Percentiles rank a stretch among this genome's conserved stretches.
Conservation (phyloP, 257 asterid species). For the Primulina tabacum region DNA sequence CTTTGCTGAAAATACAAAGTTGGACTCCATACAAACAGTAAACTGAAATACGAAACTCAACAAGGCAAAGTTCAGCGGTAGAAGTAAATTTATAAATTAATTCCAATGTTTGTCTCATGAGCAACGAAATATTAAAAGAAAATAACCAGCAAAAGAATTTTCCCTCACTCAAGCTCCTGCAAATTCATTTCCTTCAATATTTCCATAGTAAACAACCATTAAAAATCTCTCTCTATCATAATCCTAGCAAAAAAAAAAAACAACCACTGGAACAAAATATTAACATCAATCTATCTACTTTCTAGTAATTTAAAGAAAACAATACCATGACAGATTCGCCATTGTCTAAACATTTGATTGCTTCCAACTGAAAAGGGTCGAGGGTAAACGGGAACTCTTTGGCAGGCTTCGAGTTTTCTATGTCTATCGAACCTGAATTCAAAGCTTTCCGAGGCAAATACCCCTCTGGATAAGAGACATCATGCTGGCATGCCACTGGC, state of each 20-base stretch:
- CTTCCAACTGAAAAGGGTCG: conserved; percentile 92
- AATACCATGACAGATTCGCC: conserved; percentile 95
- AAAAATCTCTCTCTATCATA: not conserved
- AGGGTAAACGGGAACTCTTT: conserved; percentile 73
- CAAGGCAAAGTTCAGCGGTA: not conserved
- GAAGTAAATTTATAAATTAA: not conserved
- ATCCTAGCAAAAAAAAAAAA: not conserved
- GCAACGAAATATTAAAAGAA: too few relatives aligned
- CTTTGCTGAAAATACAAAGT: not conserved
- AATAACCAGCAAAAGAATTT: too few relatives aligned
- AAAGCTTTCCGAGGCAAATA: conserved; percentile 37
- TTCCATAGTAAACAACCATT: not conserved
- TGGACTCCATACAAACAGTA: not conserved
- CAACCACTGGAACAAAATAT: not conserved
- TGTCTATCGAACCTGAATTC: conserved; percentile 27
- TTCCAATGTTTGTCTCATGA: not conserved
- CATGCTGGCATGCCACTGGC: conserved; percentile 77
- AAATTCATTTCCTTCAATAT: not conserved
- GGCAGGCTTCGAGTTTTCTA: conserved; percentile 53
- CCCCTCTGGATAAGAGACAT: conserved; percentile 82
- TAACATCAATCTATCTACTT: not conserved
- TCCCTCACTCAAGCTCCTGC: not conserved
- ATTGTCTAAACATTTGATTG: conserved; percentile 66
- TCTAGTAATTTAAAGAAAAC: not conserved
- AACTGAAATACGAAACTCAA: not conserved